These are phyloP conservation scores for Penicillium ochrochloron DNA, from an alignment of 495 filamentous ascomycete genomes.

Conservation along the genomic window DNA sequence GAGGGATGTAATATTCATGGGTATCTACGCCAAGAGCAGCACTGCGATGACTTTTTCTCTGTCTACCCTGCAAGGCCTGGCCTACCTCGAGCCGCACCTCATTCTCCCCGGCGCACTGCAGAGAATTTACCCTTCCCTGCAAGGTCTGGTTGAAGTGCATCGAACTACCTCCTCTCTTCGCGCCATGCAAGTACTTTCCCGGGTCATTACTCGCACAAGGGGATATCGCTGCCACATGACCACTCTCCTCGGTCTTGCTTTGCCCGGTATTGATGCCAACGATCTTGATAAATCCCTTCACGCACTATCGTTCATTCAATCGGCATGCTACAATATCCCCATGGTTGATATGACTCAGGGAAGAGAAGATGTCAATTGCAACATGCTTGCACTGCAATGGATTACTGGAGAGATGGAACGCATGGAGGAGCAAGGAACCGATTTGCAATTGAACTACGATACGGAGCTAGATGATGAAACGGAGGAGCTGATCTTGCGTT, in stretches of 20 bases:
- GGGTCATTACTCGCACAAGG: constrained; percentile 86
- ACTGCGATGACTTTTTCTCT: constrained; percentile 90
- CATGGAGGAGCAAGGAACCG: constrained; percentile 86
- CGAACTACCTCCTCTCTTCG: constrained; percentile 92
- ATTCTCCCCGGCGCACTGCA: constrained; percentile 94
- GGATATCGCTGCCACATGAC: constrained; percentile 96
- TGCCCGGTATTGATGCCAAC: constrained; percentile 97
- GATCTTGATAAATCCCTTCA: constrained; percentile 96
- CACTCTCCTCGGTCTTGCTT: constrained; percentile 83
- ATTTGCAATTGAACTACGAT: constrained; percentile 83
- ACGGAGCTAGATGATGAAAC: constrained; percentile 81
- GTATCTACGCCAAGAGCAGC: constrained; percentile 92
- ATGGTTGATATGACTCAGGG: constrained; percentile 80
- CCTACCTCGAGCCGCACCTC: constrained; percentile 88
- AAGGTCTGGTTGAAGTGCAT: constrained; percentile 96
- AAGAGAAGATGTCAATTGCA: constrained; percentile 68
- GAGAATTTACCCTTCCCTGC: constrained; percentile 93
- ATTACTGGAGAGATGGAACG: constrained; percentile 89
- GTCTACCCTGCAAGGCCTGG: constrained; percentile 83
- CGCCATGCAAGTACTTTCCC: constrained; percentile 84
- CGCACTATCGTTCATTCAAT: constrained; percentile 92
- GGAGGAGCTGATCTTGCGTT: constrained; percentile 90
- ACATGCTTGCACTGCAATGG: constrained; percentile 88
- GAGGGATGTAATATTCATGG: constrained; percentile 96
- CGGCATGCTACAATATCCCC: constrained; percentile 92